Base-by-base conservation (phyloP, 106 monocot genomes). In the Chionographis japonica region DNA sequence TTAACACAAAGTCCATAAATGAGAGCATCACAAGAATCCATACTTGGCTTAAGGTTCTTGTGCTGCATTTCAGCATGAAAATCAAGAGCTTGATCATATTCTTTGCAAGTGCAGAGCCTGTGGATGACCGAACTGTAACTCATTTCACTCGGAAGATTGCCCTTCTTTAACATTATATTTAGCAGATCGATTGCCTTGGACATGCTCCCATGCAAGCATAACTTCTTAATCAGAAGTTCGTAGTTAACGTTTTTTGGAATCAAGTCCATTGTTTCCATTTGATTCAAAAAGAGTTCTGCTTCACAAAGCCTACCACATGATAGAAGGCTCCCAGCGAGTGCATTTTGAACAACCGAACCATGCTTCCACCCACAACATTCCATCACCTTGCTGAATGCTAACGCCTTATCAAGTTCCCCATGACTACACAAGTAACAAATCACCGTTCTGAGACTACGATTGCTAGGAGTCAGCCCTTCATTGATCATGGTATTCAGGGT, bases 81-180 rank as follows among this genome's bases (percentile, higher is more conserved):
- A 77, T 88, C 78, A 65, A 90, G 87, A 72, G 98, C 92, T 49
- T 72, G 79, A 75, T 98, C 85, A 65, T 84, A 78, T 50, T 71
- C 54, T 63, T 79, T 85, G 50, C 37, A 59, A 52, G 52, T 12
- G 52, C 84, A 71, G 13, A 93, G 78, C 3, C 68, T 68, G 50
- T 81, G 42, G 40, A 93, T 77, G 39, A 98, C 70, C 37, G 68
- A 72, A 77, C 60, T 84, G 65, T 98, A 98, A 70, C 85, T 93
- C 35, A 7, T 71, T 60, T 85, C 89, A 75, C 73, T 79, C 62
- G 98, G 98, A 78, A 68, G 2, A 39, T 65, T 79, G 37, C 85
- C 81, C 65, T 78, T 85, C 72, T 85, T 82, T 62, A 98, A 68
- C 93, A 98, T 98, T 41, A 77, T 20, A 70, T 93, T 93, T 55